Conservation (phyloP, 2,329 filamentous ascomycete species). For the Colletotrichum abscissum region DNA sequence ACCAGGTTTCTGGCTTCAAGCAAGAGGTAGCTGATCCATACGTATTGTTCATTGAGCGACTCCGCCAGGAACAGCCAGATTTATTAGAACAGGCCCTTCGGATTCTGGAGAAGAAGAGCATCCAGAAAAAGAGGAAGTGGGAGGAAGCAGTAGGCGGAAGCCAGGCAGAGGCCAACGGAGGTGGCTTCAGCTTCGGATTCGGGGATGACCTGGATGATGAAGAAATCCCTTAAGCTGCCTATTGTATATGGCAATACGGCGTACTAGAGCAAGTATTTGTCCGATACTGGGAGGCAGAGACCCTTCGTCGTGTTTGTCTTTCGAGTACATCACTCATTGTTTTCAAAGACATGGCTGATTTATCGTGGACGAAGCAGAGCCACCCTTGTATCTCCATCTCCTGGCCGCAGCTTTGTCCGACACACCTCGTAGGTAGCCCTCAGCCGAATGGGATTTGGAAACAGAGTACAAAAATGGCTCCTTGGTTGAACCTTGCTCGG, state of each 20-base stretch:
- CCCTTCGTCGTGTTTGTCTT: not conserved
- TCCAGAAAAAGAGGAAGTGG: constrained; percentile 85
- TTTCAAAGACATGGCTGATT: not conserved
- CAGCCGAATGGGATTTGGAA: not conserved
- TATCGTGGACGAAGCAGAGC: not conserved
- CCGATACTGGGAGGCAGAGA: not conserved
- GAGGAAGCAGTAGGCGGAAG: constrained; percentile 75
- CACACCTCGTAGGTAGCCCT: not conserved
- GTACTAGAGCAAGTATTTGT: not conserved
- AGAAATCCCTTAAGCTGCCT: constrained; percentile 27
- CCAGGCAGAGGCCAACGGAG: constrained; percentile 46
- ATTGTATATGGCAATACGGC: not conserved
- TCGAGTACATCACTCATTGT: not conserved
- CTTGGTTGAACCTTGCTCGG: not conserved
- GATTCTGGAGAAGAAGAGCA: constrained; percentile 71
- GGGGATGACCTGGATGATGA: constrained; percentile 60
- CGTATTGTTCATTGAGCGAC: constrained; percentile 76
- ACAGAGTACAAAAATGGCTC: not conserved
- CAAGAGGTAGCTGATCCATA: constrained; percentile 79
- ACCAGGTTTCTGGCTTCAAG: constrained; percentile 89
- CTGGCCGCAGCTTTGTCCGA: not conserved
- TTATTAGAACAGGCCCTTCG: constrained; percentile 74
- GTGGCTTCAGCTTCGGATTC: constrained; percentile 67
- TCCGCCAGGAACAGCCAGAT: constrained; percentile 72
- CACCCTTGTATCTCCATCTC: not conserved